Evolutionary conservation across 1,284 basidiomycete species (phyloP), one percentile per base, ranked within the genome.

Genomic region (Violaceomyces palustris): DNA sequence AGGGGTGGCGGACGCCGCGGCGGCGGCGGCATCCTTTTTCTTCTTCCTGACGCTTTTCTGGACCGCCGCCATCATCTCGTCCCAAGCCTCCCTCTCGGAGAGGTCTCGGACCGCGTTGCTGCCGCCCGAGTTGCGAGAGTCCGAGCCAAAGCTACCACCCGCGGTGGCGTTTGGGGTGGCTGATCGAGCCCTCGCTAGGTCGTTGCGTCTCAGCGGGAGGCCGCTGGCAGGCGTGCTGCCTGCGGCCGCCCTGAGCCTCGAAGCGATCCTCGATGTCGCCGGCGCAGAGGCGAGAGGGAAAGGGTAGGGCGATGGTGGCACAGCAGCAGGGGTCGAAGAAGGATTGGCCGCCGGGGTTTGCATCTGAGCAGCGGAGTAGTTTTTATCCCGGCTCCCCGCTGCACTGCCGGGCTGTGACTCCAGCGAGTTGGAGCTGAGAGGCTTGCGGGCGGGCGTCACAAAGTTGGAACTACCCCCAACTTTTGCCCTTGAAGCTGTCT

Each of bases 71-170:
- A 65, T 64, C 59, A 72, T 64, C 36, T 64, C 58, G 24, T 64
- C 51, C 67, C 66, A 72, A 3, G 70, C 70, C 36, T 72, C 64
- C 3, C 61, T 50, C 42, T 72, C 70, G 22, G 64, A 64, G 27
- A 68, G 47, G n/a, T 68, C 66, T 23, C 70, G 64, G 32, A 69
- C 61, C 17, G 54, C 60, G 25, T 67, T 71, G 37, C 64, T 69
- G 10, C 70, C 70, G 23, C 70, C 70, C 2, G 70, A 72, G 35
- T 65, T 61, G 14, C 68, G 48, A 35, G 68, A 67, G 25, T 71
- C 69, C 17, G 70, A 66, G 25, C 69, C 69, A 37, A 67, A 52
- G 40, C 58, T 63, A 24, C 52, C 50, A 21, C 47, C 50, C 22
- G 50, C 52, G n/a, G n/a, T n/a, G n/a, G n/a, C n/a, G n/a, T n/a